Percentiles rank a stretch among this genome's conserved stretches.
These are phyloP conservation scores for Salix udensis DNA, from an alignment of 345 rosid genomes.

Conservation along the genomic window DNA sequence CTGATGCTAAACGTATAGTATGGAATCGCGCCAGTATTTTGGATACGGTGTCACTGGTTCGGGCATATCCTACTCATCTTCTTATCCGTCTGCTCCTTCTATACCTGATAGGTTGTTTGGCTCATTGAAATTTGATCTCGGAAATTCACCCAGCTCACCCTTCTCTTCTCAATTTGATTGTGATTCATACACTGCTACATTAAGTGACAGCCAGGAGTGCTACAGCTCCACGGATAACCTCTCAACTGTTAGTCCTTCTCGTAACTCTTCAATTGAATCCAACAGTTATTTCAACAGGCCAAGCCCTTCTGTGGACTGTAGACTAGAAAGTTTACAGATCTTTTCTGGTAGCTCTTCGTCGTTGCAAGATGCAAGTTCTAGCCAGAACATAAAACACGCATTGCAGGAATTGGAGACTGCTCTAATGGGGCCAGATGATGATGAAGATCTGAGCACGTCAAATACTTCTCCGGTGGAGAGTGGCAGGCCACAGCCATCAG, in stretches of 20 bases:
- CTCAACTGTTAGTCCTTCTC: constrained; percentile 48
- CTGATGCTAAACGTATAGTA: constrained; percentile 32
- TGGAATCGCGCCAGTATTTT: constrained; percentile 46
- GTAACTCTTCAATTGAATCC: constrained; percentile 41
- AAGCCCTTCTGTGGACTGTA: constrained; percentile 34
- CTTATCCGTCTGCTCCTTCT: constrained; percentile 35
- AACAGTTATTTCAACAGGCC: constrained; percentile 25
- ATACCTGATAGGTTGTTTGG: constrained; percentile 34
- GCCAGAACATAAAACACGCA: constrained; percentile 35
- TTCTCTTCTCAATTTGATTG: constrained; percentile 37
- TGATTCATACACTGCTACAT: constrained; percentile 29
- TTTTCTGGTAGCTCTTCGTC: constrained; percentile 25
- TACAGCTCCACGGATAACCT: constrained; percentile 43
- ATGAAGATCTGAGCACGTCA: constrained; percentile 27
- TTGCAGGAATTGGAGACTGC: constrained; percentile 47
- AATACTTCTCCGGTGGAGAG: constrained; percentile 17
- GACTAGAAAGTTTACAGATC: constrained; percentile 18
- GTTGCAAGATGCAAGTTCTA: constrained; percentile 26
- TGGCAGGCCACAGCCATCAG: constrained; percentile 28
- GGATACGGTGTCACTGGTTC: constrained; percentile 38
- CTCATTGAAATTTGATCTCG: constrained; percentile 31
- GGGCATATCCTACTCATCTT: constrained; percentile 37
- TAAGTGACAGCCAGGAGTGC: constrained; percentile 52
- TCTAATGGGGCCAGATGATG: constrained; percentile 48
- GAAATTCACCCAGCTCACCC: constrained; percentile 46